Evolutionary conservation across 2,329 filamentous ascomycete genomes (phyloP), one percentile per base, ranked within the genome.

Genomic region (Exophiala sp.): DNA sequence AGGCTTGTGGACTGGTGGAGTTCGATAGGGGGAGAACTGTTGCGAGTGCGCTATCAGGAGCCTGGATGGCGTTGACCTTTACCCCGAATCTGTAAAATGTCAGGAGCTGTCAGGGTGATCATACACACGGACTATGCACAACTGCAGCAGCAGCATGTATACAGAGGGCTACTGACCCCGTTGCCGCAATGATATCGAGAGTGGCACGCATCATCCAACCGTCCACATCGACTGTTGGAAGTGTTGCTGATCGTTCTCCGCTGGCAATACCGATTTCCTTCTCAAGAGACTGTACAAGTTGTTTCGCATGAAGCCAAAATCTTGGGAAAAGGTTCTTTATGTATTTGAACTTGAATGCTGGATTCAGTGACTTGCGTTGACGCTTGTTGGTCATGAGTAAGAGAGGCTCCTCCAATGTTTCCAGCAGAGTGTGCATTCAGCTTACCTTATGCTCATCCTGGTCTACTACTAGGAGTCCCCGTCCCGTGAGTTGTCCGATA

Each of bases 261-360:
- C 29, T 41, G 5, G 18, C n/a, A n/a, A 36, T 14, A 36, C 43
- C 24, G 7, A 55, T 38, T 33, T 55, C 52, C 18, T 52, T 48
- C 29, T 44, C 41, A 3, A 57, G 29, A 3, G 44, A 10, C 18
- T 47, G 5, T 6, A 58, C 24, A 14, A 55, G 14, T 32, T 49
- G 16, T 8, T 8, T 39, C 1, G 52, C 44, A n/a, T 47, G 36
- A 11, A 71, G 64, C 89, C 90, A 96, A 70, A 96, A 95, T 3
- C 86, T 72, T 0, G 89, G 86, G 63, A 94, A 94, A 11, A 96
- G 74, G 54, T 91, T 81, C 67, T 94, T 95, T 67, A 95, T 77
- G 64, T 94, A 88, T 18, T 89, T 82, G 66, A 89, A 95, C 12
- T 84, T 79, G 69, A 96, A 96, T 1, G 89, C 88, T 0, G 90